Evolutionary conservation across 352 stramenopile genomes (phyloP), one percentile per base, ranked within the genome.

Genomic region (Phytophthora quininea): DNA sequence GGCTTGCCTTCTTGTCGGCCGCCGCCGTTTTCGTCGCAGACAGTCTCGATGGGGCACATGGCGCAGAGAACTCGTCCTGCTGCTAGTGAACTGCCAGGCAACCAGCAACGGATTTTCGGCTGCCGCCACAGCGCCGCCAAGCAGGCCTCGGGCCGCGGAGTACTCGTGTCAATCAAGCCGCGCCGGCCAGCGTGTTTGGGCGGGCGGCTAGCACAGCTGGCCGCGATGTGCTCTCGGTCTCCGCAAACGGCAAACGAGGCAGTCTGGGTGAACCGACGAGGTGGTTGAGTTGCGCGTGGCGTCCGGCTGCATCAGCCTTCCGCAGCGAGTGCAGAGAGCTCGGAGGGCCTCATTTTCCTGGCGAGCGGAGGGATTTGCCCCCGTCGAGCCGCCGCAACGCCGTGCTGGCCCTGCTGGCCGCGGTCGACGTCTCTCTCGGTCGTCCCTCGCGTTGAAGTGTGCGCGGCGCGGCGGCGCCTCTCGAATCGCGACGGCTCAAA

Each of bases 11-110:
- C 29, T 50, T 57, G 55, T 64, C 40, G 49, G 29, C 47, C 19
- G 46, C 14, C 49, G 49, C 43, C n/a, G 45, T 57, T 62, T 47
- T 14, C 50, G 56, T 56, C 47, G 47, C 62, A 69, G 40, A 55
- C 54, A 63, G 58, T 63, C 55, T 49, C 19, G 43, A 49, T 49
- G 43, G 8, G 43, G 3, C 14, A 24, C 43, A 49, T 47, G 40
- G 40, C 40, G 40, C 40, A 47, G 37, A 24, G 19, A 24, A 24
- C 19, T 24, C 19, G 19, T 24, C 19, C 19, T 24, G 0, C 19
- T 24, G 0, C 19, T 24, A 24, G 19, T 24, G 19, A 24, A 24
- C 19, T 24, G 19, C 19, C 35, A 40, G 35, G 35, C 35, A 40
- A 0, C 0, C 19, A 24, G 19, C 19, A 40, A 40, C 35, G 35